Conservation (phyloP, 345 rosid species). For the Rhizophora mangle region DNA sequence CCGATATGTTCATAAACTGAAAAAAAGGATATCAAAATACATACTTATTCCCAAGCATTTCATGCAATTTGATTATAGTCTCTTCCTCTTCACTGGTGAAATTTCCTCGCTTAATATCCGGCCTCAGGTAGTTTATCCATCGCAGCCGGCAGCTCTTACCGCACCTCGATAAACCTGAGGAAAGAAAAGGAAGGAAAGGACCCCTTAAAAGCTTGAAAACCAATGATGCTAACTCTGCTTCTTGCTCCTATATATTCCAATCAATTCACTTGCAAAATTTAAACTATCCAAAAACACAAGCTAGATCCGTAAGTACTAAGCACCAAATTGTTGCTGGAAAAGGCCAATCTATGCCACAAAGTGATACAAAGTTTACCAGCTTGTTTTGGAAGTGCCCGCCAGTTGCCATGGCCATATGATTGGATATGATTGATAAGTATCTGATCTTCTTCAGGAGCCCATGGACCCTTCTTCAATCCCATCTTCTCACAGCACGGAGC, state of each 20-base stretch:
- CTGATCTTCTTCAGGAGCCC: slow-evolving; percentile 68
- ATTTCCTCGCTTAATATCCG: slow-evolving; percentile 79
- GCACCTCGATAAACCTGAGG: slow-evolving; percentile 64
- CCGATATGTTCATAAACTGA: not conserved
- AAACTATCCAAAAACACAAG: no score
- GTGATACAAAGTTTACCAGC: slow-evolving; percentile 39
- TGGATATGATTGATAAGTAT: slow-evolving; percentile 49
- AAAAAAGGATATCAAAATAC: slow-evolving; percentile 1
- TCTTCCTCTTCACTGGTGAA: slow-evolving; percentile 72
- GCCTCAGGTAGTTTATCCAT: slow-evolving; percentile 75
- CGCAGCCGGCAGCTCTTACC: slow-evolving; percentile 87
- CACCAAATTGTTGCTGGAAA: no score
- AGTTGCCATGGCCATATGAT: slow-evolving; percentile 58
- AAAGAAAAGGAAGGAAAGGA: not conserved
- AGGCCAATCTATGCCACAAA: not conserved
- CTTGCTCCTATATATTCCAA: no score
- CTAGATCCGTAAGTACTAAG: no score
- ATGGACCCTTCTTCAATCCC: slow-evolving; percentile 78
- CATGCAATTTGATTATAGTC: slow-evolving; percentile 57
- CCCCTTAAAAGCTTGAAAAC: not conserved
- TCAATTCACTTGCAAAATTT: no score
- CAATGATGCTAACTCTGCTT: not conserved
- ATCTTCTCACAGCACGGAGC: slow-evolving; percentile 80
- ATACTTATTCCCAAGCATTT: slow-evolving; percentile 59
- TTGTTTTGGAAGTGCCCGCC: slow-evolving; percentile 77